phyloP scores from a whole-genome alignment of 2,329 filamentous ascomycete species.

The Colletotrichum lupini region DNA sequence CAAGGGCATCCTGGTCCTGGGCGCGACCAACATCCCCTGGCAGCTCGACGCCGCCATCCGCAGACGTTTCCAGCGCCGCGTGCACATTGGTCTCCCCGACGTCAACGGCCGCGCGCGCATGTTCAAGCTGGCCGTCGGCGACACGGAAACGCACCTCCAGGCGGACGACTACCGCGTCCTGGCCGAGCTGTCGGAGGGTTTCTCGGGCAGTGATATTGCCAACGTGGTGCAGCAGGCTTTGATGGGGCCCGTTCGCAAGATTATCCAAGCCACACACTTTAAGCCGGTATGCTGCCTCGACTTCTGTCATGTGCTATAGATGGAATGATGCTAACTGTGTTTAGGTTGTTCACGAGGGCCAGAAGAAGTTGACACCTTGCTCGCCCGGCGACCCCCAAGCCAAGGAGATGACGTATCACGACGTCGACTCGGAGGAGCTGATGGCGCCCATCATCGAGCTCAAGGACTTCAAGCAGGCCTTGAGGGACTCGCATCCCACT shows the following conservation, averaged over 20 bases:
- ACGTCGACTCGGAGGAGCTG: conserved; percentile 84
- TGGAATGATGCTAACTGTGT: conserved; percentile 30
- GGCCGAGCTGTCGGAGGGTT: conserved; percentile 87
- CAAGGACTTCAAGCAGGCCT: conserved; percentile 93
- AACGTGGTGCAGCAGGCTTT: conserved; percentile 96
- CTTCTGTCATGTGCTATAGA: background rate
- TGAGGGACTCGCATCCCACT: conserved; percentile 88
- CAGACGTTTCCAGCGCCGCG: conserved; percentile 92
- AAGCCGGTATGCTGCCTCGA: conserved; percentile 75
- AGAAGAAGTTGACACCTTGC: conserved; percentile 84
- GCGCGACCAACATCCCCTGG: conserved; percentile 98
- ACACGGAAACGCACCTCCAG: conserved; percentile 87
- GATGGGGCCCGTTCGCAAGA: conserved; percentile 97
- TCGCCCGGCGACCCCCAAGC: conserved; percentile 90
- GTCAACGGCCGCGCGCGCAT: conserved; percentile 87
- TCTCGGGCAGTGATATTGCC: conserved; percentile 94
- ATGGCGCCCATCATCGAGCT: conserved; percentile 87
- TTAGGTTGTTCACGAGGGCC: conserved; percentile 77
- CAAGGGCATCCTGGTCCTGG: conserved; percentile 91
- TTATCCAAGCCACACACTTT: conserved; percentile 97
- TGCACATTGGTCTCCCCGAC: conserved; percentile 95
- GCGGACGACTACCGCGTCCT: conserved; percentile 82
- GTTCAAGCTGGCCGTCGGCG: conserved; percentile 96
- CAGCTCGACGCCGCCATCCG: conserved; percentile 96
- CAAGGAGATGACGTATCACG: conserved; percentile 93